Evolutionary conservation across 163 green algal species (phyloP), one percentile per base, ranked within the genome.

Genomic region (Volvox carteri): DNA sequence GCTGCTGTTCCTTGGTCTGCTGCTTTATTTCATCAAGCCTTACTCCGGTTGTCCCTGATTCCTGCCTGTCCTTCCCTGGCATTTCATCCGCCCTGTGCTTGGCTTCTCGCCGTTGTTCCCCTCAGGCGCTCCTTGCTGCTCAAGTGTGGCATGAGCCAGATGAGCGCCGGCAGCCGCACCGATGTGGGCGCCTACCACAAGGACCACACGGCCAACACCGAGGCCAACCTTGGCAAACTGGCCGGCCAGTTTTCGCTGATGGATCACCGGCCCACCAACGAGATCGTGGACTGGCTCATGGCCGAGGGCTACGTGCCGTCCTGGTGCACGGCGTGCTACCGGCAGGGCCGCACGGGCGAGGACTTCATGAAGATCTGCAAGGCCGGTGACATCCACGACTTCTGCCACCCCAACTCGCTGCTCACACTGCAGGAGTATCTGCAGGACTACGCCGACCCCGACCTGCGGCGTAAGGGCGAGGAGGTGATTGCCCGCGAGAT

Each of bases 341-440:
- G 94, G 67, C 96, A 97, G 93, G 94, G 94, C 21, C 91, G 94
- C 89, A 96, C 94, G 16, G 94, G 94, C 39, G 93, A 96, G 90
- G 88, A 93, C 50, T 97, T 97, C 79, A 97, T 97, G 94, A 96
- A 96, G 89, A 97, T 97, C 81, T 94, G 93, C 73, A 96, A 96
- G 91, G 92, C 93, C 0, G 84, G 73, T 54, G 94, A 96, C 90
- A 97, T 97, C 90, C 94, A 96, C 93, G 94, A 96, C 92, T 97
- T 97, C 90, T 97, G 94, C 93, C 94, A 97, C 88, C 94, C 94
- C 88, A 97, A 97, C 93, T 92, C 65, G 21, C 89, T 97, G 86
- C 92, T 97, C 56, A 96, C 94, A 48, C 91, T 97, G 30, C 93
- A 95, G 89, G 94, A 96, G 92, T 97, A 96, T 89, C 90, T 96